phyloP scores from a whole-genome alignment of 2,329 filamentous ascomycete genomes.

The Penicillium digitatum region DNA sequence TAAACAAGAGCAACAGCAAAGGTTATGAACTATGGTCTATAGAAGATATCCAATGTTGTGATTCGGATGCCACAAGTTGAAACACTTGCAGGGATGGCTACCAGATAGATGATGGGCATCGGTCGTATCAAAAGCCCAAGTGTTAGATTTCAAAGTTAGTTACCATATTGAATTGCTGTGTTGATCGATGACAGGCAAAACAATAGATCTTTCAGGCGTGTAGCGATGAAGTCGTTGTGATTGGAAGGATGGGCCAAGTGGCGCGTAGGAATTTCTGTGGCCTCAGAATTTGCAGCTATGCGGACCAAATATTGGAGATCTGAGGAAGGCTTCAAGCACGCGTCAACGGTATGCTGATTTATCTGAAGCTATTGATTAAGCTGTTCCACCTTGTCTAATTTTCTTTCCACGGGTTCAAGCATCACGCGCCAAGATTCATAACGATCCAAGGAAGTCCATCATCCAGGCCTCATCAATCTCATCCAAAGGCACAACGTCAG shows the following conservation, averaged over 20 bases:
- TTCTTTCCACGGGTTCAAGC: background rate
- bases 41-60: background rate
- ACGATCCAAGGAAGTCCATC: conserved; percentile 21
- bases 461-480: conserved; percentile 24
- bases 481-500: conserved; percentile 12
- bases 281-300: background rate
- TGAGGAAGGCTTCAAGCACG: background rate
- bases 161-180: too few species aligned
- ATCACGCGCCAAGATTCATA: conserved; percentile 6
- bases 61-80: background rate
- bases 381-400: background rate
- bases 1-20: conserved; percentile 41
- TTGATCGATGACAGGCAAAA: background rate
- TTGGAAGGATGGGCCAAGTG: background rate
- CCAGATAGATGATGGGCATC: background rate
- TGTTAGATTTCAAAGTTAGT: background rate
- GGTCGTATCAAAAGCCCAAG: background rate
- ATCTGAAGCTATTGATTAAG: background rate
- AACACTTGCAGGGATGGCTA: background rate
- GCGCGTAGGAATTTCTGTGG: background rate
- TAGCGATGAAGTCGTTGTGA: background rate
- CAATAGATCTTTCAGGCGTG: background rate
- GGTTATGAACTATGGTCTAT: conserved; percentile 21
- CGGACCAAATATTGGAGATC: background rate
- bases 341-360: background rate